Conservation (phyloP, 495 filamentous ascomycete species). For the Melanomma pulvis-pyrius region DNA sequence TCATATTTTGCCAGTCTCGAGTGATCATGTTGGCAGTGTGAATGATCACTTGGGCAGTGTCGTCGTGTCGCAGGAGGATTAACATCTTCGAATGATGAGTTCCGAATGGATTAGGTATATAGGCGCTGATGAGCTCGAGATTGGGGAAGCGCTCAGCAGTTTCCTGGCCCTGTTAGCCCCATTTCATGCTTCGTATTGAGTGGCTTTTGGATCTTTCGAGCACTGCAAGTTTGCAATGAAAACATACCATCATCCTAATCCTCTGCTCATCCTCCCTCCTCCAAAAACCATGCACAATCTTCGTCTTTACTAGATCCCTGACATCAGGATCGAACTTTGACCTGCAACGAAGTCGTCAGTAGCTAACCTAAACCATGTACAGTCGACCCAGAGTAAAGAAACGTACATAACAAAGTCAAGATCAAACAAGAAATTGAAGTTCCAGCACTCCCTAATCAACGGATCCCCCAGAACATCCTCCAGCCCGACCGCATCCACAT, state of each 20-base stretch:
- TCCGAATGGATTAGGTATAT: slow-evolving; percentile 83
- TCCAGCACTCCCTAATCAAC: slow-evolving; percentile 82
- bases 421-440: slow-evolving; percentile 87
- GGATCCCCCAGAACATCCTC: slow-evolving; percentile 78
- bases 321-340: slow-evolving; percentile 70
- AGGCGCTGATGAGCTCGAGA: slow-evolving; percentile 70
- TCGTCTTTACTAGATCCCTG: slow-evolving; percentile 63
- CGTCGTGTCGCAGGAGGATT: slow-evolving; percentile 75
- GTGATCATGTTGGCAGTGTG: slow-evolving; percentile 89
- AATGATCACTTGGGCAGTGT: slow-evolving; percentile 76
- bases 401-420: slow-evolving; percentile 69
- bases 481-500: slow-evolving; percentile 69
- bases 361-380: not conserved
- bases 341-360: slow-evolving; percentile 23
- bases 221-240: not conserved
- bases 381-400: not conserved
- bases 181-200: slow-evolving; percentile 7
- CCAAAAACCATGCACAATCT: slow-evolving; percentile 88
- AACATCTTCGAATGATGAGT: slow-evolving; percentile 92
- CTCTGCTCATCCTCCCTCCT: slow-evolving; percentile 68
- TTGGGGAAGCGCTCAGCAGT: slow-evolving; percentile 66
- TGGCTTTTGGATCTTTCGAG: not conserved
- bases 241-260: slow-evolving; percentile 63
- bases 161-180: slow-evolving; percentile 48
- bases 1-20: slow-evolving; percentile 86